These are phyloP conservation scores for Hawksworthiomyces lignivorus DNA, from an alignment of 2,329 filamentous ascomycete genomes.

Conservation along the genomic window DNA sequence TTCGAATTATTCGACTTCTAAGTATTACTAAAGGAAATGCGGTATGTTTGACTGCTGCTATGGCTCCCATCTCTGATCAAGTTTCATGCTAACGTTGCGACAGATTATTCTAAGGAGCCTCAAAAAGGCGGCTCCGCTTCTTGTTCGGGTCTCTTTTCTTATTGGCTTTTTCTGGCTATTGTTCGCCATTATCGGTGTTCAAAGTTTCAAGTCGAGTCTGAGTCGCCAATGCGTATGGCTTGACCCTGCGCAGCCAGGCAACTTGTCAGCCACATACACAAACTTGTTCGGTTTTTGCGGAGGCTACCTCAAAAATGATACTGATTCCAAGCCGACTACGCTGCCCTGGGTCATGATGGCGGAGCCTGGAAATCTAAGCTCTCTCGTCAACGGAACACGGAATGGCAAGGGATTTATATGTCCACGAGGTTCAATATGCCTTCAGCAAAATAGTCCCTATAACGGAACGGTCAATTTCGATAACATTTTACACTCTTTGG, in stretches of 20 bases:
- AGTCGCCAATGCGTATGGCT: slow-evolving; percentile 72
- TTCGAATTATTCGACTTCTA: slow-evolving; percentile 86
- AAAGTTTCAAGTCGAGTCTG: slow-evolving; percentile 85
- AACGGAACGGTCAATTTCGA: slow-evolving; percentile 89
- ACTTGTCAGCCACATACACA: slow-evolving; percentile 47
- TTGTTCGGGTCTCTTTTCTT: slow-evolving; percentile 88
- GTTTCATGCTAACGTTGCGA: too few relatives aligned
- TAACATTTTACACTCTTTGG: slow-evolving; percentile 83
- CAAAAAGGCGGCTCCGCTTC: slow-evolving; percentile 86
- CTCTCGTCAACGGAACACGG: slow-evolving; percentile 42
- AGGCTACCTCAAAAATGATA: slow-evolving; percentile 61
- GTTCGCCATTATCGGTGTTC: slow-evolving; percentile 93
- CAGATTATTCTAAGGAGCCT: slow-evolving; percentile 88
- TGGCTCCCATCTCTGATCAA: background rate
- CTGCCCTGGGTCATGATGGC: slow-evolving; percentile 57
- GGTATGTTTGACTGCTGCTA: slow-evolving; percentile 40
- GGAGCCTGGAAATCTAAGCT: slow-evolving; percentile 28
- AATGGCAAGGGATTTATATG: slow-evolving; percentile 80
- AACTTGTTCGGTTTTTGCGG: slow-evolving; percentile 75
- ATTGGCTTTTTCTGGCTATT: slow-evolving; percentile 97
- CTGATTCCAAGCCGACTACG: slow-evolving; percentile 33
- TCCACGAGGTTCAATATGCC: slow-evolving; percentile 72
- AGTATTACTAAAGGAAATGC: slow-evolving; percentile 89
- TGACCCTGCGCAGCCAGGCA: slow-evolving; percentile 52
- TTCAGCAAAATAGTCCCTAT: slow-evolving; percentile 71